These are phyloP conservation scores for Populus hybrid DNA, from an alignment of 441 rosid species.

Conservation along the genomic window DNA sequence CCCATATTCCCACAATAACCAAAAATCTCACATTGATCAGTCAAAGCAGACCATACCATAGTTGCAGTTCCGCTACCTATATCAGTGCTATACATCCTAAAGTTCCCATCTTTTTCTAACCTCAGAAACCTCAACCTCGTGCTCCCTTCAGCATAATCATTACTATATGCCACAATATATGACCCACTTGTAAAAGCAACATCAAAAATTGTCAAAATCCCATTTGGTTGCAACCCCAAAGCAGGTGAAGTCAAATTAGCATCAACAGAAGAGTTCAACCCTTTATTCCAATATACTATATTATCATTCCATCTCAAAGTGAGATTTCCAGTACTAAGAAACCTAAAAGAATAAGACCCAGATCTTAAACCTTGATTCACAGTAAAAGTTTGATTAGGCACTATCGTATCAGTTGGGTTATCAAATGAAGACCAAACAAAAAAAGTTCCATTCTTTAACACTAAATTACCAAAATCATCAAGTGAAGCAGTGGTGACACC, in stretches of 20 bases:
- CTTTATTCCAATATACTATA: conserved; percentile 49
- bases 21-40: conserved; percentile 62
- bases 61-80: conserved; percentile 24
- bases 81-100: conserved; percentile 54
- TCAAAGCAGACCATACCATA: conserved; percentile 56
- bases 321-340: conserved; percentile 46
- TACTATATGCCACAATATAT: conserved; percentile 45
- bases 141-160: conserved; percentile 60
- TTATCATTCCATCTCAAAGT: conserved; percentile 50
- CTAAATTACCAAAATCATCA: conserved; percentile 57
- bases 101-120: conserved; percentile 68
- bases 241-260: conserved; percentile 48
- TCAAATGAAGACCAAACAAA: conserved; percentile 73
- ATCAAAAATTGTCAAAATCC: conserved; percentile 46
- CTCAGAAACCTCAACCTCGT: conserved; percentile 50
- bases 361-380: conserved; percentile 35
- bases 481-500: conserved; percentile 52
- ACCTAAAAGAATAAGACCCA: conserved; percentile 52
- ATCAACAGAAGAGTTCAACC: conserved; percentile 40
- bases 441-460: conserved; percentile 28
- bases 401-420: conserved; percentile 60
- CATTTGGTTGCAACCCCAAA: conserved; percentile 42
- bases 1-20: conserved; percentile 77
- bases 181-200: conserved; percentile 18
- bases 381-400: conserved; percentile 60